Evolutionary conservation across 768 basidiomycete species (phyloP).

Genomic region (Sarcomyxa edulis): DNA sequence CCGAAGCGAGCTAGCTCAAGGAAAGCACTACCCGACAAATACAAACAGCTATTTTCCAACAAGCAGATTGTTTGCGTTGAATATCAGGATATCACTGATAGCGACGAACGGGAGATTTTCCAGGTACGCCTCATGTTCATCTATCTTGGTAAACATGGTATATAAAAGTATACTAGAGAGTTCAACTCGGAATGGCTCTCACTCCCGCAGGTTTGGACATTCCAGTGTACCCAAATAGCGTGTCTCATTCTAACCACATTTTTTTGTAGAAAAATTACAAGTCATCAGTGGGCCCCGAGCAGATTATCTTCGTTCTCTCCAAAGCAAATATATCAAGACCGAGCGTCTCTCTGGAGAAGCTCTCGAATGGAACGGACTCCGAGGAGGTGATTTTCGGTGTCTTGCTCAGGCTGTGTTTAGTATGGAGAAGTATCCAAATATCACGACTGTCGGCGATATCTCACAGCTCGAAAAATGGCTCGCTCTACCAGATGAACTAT

Average conservation of each 20-base stretch:
- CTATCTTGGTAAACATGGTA: conserved; percentile 1
- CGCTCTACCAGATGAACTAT: conserved; percentile 19
- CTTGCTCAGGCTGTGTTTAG: conserved; percentile 48
- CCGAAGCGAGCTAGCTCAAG: conserved; percentile 13
- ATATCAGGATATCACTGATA: conserved; percentile 53
- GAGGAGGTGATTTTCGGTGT: conserved; percentile 57
- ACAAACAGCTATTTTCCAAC: conserved; percentile 55
- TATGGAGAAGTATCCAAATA: conserved; percentile 37
- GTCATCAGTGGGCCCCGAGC: conserved; percentile 56
- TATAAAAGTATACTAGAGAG: conserved; percentile 38
- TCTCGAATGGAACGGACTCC: conserved; percentile 51
- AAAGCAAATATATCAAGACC: conserved; percentile 38
- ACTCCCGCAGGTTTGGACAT: conserved; percentile 53
- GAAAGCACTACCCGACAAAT: conserved; percentile 45
- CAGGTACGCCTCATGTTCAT: conserved; percentile 40
- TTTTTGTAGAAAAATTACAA: conserved; percentile 55
- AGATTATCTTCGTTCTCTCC: conserved; percentile 52
- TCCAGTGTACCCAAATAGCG: neutral
- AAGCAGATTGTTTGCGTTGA: conserved; percentile 84
- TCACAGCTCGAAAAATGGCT: conserved; percentile 49
- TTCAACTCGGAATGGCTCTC: conserved; percentile 74
- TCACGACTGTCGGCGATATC: conserved; percentile 23
- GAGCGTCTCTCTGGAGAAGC: conserved; percentile 21
- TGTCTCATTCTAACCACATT: neutral
- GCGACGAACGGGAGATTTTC: conserved; percentile 64